A percentile compares a stretch with the other conserved stretches of the same genome.
phyloP scores from a whole-genome alignment of 805 yeast species.

The Saturnispora gosingensis region DNA sequence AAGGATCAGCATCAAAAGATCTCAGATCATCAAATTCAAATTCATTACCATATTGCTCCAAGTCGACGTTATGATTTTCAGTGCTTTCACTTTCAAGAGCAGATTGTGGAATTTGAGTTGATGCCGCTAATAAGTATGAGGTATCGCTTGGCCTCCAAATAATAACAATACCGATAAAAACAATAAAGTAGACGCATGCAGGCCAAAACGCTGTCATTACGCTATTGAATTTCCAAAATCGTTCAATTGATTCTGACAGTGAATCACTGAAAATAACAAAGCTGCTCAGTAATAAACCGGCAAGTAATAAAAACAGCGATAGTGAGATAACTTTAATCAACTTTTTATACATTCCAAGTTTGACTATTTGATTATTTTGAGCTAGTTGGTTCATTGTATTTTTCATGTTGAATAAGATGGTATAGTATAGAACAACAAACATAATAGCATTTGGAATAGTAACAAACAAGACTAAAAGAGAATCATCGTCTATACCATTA shows the following conservation, averaged over 20 bases:
- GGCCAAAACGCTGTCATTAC: constrained; percentile 94
- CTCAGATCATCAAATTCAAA: constrained; percentile 52
- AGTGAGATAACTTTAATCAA: constrained; percentile 66
- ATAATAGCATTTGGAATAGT: constrained; percentile 66
- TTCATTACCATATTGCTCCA: constrained; percentile 38
- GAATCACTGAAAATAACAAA: constrained; percentile 67
- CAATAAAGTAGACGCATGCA: constrained; percentile 72
- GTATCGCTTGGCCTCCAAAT: constrained; percentile 98
- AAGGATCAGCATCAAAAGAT: constrained; percentile 32
- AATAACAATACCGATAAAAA: constrained; percentile 75
- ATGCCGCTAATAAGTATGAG: constrained; percentile 87
- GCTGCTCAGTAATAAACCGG: constrained; percentile 62
- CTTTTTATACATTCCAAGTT: constrained; percentile 75
- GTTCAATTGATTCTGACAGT: constrained; percentile 66
- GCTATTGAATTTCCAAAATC: constrained; percentile 87
- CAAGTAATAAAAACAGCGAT: constrained; percentile 60
- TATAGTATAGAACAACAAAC: constrained; percentile 61
- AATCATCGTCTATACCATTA: constrained; percentile 37
- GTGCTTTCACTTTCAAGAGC: constrained; percentile 33
- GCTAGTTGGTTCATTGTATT: constrained; percentile 64
- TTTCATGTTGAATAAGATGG: constrained; percentile 64
- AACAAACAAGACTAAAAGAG: constrained; percentile 40
- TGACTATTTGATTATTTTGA: constrained; percentile 85
- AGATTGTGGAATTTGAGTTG: constrained; percentile 72
- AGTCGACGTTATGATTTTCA: constrained; percentile 18